A percentile compares a stretch with the other conserved stretches of the same genome.
Conservation (phyloP, 306 rosid species). For the Hylodesmum podocarpum region DNA sequence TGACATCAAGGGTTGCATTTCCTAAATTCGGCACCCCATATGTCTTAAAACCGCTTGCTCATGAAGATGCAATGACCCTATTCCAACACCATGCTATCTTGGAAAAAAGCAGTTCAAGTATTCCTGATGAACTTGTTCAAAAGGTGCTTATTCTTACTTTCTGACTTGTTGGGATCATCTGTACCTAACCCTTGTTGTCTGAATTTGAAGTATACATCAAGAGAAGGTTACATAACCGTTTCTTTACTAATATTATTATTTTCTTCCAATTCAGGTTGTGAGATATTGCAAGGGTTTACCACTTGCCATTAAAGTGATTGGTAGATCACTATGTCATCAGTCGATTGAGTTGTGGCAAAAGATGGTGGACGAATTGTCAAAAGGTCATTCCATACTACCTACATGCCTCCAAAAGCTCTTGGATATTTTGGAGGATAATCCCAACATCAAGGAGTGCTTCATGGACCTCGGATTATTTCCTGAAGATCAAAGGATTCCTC, state of each 20-base stretch:
- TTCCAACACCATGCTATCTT: slow-evolving; percentile 44
- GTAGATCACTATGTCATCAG: slow-evolving; percentile 39
- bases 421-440: slow-evolving; percentile 40
- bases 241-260: neutral
- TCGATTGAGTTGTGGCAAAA: slow-evolving; percentile 40
- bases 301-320: slow-evolving; percentile 46
- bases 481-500: slow-evolving; percentile 56
- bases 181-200: neutral
- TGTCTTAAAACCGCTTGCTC: slow-evolving; percentile 34
- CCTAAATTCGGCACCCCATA: slow-evolving; percentile 22
- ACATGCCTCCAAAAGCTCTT: slow-evolving; percentile 43
- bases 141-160: slow-evolving; percentile 37
- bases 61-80: slow-evolving; percentile 47
- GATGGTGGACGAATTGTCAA: slow-evolving; percentile 29
- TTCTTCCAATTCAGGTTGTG: slow-evolving; percentile 44
- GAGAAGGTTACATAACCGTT: too few species aligned
- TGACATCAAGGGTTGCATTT: slow-evolving; percentile 56
- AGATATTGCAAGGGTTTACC: slow-evolving; percentile 53
- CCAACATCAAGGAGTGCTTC: slow-evolving; percentile 55
- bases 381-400: slow-evolving; percentile 44
- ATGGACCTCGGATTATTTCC: slow-evolving; percentile 68
- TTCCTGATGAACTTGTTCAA: slow-evolving; percentile 34
- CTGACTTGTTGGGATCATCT: neutral
- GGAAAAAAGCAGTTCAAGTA: slow-evolving; percentile 1
- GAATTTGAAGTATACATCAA: neutral